Evolutionary conservation across 805 yeast genomes (phyloP).

Genomic region (Candida sithepensis): DNA sequence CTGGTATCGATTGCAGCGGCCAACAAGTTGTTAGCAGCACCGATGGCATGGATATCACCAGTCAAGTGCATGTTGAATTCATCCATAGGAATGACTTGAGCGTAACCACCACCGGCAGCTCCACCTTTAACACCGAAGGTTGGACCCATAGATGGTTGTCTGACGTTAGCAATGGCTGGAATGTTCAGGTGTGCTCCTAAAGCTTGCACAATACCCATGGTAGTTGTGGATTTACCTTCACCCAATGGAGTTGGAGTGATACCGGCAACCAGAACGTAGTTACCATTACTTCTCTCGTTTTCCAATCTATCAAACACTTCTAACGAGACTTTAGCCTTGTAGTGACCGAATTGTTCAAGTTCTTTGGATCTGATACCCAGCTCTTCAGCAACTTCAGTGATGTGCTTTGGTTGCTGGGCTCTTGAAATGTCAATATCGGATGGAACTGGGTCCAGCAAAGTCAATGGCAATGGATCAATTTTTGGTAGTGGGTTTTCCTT

Average conservation of each 20-base stretch:
- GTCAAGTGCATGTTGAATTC: conserved; percentile 84
- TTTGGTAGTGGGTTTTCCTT: conserved; percentile 29
- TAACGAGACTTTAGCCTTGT: conserved; percentile 73
- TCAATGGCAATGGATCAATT: conserved; percentile 54
- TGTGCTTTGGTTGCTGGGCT: conserved; percentile 68
- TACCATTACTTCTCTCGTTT: conserved; percentile 56
- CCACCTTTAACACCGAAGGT: conserved; percentile 88
- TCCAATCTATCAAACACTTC: conserved; percentile 60
- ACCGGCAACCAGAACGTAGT: conserved; percentile 75
- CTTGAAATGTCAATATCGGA: conserved; percentile 78
- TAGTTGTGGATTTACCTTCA: conserved; percentile 83
- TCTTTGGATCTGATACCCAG: conserved; percentile 65
- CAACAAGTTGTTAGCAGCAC: conserved; percentile 74
- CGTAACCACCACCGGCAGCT: conserved; percentile 88
- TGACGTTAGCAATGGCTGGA: conserved; percentile 73
- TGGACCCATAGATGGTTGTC: conserved; percentile 90
- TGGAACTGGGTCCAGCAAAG: conserved; percentile 66
- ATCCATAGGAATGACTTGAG: conserved; percentile 87
- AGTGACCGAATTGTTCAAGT: conserved; percentile 70
- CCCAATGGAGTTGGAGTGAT: conserved; percentile 85
- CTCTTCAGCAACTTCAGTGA: conserved; percentile 64
- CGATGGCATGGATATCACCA: conserved; percentile 83
- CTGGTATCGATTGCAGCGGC: conserved; percentile 87
- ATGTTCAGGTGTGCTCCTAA: conserved; percentile 69
- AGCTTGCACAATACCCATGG: conserved; percentile 80